Evolutionary conservation across 2,329 filamentous ascomycete species (phyloP), one percentile per base, ranked within the genome.

Genomic region (Setomelanomma holmii): DNA sequence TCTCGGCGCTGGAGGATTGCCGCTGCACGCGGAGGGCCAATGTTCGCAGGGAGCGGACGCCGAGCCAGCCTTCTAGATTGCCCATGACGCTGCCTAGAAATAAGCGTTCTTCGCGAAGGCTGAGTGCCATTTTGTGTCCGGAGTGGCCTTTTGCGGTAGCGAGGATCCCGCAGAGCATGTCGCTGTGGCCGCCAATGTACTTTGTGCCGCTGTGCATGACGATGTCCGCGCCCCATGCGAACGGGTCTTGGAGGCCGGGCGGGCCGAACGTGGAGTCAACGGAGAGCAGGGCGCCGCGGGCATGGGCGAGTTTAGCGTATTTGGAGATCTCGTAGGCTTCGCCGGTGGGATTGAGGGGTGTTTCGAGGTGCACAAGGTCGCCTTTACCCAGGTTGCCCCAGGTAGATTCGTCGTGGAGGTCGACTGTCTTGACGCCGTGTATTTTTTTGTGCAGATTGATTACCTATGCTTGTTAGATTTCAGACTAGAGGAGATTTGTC

Each of bases 161-260:
- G 22, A 99, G 78, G 16, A 96, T 88, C 19, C 95, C 95, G 69
- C 90, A 96, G 5, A 98, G 84, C 82, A 98, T 83, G 76, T 99
- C 95, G 60, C 89, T 93, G 77, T 99, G 95, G 0, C 95, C 95
- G 17, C 95, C 95, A 61, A 99, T 86, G 76, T 98, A 99, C 81
- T 98, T 99, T 16, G 93, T 96, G 3, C 92, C 95, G 45, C 85
- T 89, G 76, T 99, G 95, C 90, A 98, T 89, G 27, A 96, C 85
- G 1, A 93, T 76, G 75, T 98, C 93, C 22, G 89, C 91, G 40
- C 91, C 93, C 72, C 84, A 88, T 22, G 74, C 70, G 66, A 98
- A 95, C 0, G 95, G 93, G 66, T 97, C 90, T 72, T 91, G 89
- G 52, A 99, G 79, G 22, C 91, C 90, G 24, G 95, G 95, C 35